Base-by-base conservation (phyloP, 2,329 filamentous ascomycete genomes). In the Aspergillus tanneri region DNA sequence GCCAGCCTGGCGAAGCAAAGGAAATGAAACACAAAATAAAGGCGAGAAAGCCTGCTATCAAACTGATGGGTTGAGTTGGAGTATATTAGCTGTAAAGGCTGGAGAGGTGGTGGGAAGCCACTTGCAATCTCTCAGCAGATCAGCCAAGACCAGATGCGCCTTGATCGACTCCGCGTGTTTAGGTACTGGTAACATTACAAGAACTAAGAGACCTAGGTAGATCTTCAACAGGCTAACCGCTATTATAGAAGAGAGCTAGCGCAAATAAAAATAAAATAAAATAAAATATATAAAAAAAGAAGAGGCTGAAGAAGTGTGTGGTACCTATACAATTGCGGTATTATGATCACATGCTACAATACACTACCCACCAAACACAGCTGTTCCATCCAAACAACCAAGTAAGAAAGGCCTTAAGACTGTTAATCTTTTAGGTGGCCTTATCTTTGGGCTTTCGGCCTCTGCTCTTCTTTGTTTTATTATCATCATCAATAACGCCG, bases 391-490 rank as follows among this genome's bases (percentile, higher is more conserved):
- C n/a, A n/a, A n/a, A n/a, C n/a, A n/a, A n/a, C n/a, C n/a, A n/a
- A n/a, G n/a, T n/a, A n/a, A n/a, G n/a, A n/a, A n/a, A n/a, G n/a
- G n/a, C n/a, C 25, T 18, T 28, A 34, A 19, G 21, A 43, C 28
- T n/a, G n/a, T n/a, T n/a, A n/a, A 38, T 28, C 21, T 25, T 11
- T 24, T 23, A 46, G 25, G 27, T 32, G 28, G 51, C 52, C 45
- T 65, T 56, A 12, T 58, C 60, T 49, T 69, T 70, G 8, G 57
- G 43, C 30, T 64, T 65, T 8, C 59, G 55, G n/a, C 60, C 61
- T 63, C 64, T 25, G 59, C 61, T 72, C 64, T 80, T 83, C 56
- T 78, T 78, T 1, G 80, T 81, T 44, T 75, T 77, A 8, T 79
- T 80, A 40, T 70, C 68, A 19, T 68, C 55, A 14, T 68, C 49